Evolutionary conservation across 306 rosid species (phyloP), one percentile per base, ranked within the genome.

Genomic region (Spatholobus suberectus): DNA sequence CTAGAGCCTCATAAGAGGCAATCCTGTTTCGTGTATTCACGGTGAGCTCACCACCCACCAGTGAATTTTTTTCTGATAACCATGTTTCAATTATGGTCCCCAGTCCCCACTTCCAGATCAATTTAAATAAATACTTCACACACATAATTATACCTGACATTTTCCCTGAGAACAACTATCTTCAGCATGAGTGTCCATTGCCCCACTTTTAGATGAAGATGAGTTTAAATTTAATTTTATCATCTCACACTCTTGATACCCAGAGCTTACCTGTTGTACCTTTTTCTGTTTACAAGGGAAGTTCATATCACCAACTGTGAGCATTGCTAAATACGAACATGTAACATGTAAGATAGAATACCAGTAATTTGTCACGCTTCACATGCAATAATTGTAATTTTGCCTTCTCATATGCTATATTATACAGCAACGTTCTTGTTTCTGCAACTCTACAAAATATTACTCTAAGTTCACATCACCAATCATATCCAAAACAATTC

Each of bases 281-380:
- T 80, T 92, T 70, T 89, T 84, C 99, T 94, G 97, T 86, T 62
- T 78, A 82, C 75, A 79, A 79, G 51, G 77, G 12, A 76, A 82
- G 81, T 35, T 26, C 13, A 40, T 75, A 72, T 87, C 72, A 87
- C 66, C 62, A 73, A 73, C 82, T 21, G 77, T 70, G 70, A 55
- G 72, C 75, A 73, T 27, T 38, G 51, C 46, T 55, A 55, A 75
- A 78, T 80, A 58, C 73, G 18, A 83, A 84, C 75, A 62, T 24
- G 67, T 38, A 67, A 38, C 37, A 69, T 10, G 17, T 41, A 83
- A 68, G 55, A 84, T 72, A 37, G 69, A 47, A 74, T 90, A 93
- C 99, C 97, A 43, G 93, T 70, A 90, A 89, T 70, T 75, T 87
- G 65, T 87, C 85, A 41, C 49, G 95, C 92, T 91, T 91, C 84